Evolutionary conservation across 352 stramenopile species (phyloP), one percentile per base, ranked within the genome.

Genomic region (Phytophthora hibernalis): DNA sequence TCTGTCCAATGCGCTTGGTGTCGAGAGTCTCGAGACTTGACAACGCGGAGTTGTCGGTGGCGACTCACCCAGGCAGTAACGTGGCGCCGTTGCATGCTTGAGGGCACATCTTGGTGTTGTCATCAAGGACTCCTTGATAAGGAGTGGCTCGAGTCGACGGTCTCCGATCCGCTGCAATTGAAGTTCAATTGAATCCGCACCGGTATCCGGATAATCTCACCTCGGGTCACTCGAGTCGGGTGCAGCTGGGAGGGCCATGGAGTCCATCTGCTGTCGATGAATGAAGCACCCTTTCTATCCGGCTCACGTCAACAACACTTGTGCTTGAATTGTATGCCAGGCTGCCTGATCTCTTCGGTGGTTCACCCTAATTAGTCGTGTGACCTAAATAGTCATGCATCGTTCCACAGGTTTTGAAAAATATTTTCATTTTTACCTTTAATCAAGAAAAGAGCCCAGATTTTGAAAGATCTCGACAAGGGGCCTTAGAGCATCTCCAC

Each of bases 41-140:
- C n/a, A n/a, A n/a, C n/a, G n/a, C n/a, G n/a, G n/a, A n/a, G 28
- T 50, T 61, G 51, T 56, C 24, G 33, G 15, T 40, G 18, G 45
- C 42, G 20, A 53, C 61, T 68, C 52, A 63, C 52, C 52, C 61
- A 56, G 33, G 52, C 51, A 63, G 61, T 68, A 68, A 68, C 61
- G 24, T 35, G 13, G 54, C 16, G 42, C 20, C 43, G 61, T 63
- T 63, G 61, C 52, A 62, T 61, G 42, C 33, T 61, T 54, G 38
- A 40, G 33, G 21, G 16, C 43, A 68, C 52, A 68, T 67, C 60
- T 52, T 68, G 43, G 43, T 62, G n/a, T 61, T 22, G 45, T 50
- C n/a, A 24, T n/a, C n/a, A n/a, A n/a, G n/a, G n/a, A n/a, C n/a
- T n/a, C n/a, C n/a, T n/a, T n/a, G n/a, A n/a, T 33, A 15, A 20